These are phyloP conservation scores for Endocarpon pusillum DNA, from an alignment of 495 filamentous ascomycete species.

Conservation along the genomic window DNA sequence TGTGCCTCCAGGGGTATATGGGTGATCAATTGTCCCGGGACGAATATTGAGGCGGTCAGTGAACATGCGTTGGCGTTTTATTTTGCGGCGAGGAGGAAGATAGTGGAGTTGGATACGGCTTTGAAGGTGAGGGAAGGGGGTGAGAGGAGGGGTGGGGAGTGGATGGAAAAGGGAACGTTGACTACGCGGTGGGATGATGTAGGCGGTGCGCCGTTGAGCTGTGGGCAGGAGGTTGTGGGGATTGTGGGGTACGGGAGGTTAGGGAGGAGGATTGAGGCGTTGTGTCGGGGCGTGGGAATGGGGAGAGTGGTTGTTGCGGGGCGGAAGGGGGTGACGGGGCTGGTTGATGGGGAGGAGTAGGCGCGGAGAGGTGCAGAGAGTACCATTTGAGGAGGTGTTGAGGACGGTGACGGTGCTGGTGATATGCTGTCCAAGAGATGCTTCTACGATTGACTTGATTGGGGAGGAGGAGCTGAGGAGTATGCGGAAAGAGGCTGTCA, in stretches of 20 bases:
- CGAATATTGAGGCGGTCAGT: conserved; percentile 32
- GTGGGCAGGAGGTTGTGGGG: conserved; percentile 26
- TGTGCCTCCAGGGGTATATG: conserved; percentile 24
- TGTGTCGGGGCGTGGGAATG: conserved; percentile 28
- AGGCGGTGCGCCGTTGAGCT: conserved; percentile 24
- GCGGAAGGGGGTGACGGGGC: conserved; percentile 20
- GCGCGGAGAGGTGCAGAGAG: too few relatives aligned
- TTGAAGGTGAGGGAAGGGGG: too few relatives aligned
- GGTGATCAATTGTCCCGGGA: conserved; percentile 29
- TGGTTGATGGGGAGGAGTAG: conserved; percentile 13
- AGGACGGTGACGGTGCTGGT: conserved; percentile 26
- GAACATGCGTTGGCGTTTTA: conserved; percentile 38
- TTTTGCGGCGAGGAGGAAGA: conserved; percentile 29
- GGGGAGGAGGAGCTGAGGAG: conserved; percentile 25
- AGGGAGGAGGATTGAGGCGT: conserved; percentile 21
- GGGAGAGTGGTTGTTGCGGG: conserved; percentile 28
- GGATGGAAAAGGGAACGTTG: conserved; percentile 12
- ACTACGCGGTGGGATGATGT: conserved; percentile 7
- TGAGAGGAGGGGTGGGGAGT: too few relatives aligned
- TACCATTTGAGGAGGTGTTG: conserved; percentile 27
- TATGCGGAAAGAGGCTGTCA: conserved; percentile 29
- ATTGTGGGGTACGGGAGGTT: conserved; percentile 36
- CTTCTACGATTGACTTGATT: conserved; percentile 29
- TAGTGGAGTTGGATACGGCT: conserved; percentile 20
- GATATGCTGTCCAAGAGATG: conserved; percentile 24